Evolutionary conservation across 495 filamentous ascomycete species (phyloP), one percentile per base, ranked within the genome.

Genomic region (Tirmania nivea): DNA sequence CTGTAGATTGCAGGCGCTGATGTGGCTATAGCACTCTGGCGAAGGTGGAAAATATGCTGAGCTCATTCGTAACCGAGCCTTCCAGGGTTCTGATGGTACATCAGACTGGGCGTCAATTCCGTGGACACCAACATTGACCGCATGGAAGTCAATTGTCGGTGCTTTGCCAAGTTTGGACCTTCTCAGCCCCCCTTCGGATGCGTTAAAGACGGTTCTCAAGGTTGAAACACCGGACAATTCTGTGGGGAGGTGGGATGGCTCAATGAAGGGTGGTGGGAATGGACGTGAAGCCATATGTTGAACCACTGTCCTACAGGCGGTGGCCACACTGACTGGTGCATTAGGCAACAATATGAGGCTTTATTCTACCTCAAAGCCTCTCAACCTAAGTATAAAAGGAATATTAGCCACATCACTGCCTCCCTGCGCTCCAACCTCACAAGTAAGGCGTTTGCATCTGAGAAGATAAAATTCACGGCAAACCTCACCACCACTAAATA

Each of bases 31-130:
- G 64, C 77, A 83, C 63, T 81, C 76, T 19, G 81, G 81, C 8
- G 83, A 86, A 60, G 83, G 83, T 8, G 83, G 83, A 12, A 75
- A 86, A 39, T 84, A 86, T 58, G 82, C 78, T 34, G 80, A 86
- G 59, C 64, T 86, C n/a, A n/a, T 86, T 31, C 70, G 70, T 34
- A 86, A 86, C 65, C 75, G 81, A 50, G 83, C 80, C n/a, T 85
- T 87, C 55, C 75, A 81, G 63, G 73, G 71, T 51, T 34, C 52
- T 17, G 4, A 50, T 3, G 20, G 3, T n/a, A n/a, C 17, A 53
- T 42, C n/a, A 42, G 10, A 10, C n/a, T n/a, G n/a, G 37, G 37
- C n/a, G 37, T 37, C 51, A 49, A 52, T 55, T n/a, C 50, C 58
- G 34, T 60, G 63, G 12, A 69, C 58, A 6, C 65, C 68, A 10